Evolutionary conservation across 805 yeast genomes (phyloP).

Genomic region (Nadsonia fulvescens): DNA sequence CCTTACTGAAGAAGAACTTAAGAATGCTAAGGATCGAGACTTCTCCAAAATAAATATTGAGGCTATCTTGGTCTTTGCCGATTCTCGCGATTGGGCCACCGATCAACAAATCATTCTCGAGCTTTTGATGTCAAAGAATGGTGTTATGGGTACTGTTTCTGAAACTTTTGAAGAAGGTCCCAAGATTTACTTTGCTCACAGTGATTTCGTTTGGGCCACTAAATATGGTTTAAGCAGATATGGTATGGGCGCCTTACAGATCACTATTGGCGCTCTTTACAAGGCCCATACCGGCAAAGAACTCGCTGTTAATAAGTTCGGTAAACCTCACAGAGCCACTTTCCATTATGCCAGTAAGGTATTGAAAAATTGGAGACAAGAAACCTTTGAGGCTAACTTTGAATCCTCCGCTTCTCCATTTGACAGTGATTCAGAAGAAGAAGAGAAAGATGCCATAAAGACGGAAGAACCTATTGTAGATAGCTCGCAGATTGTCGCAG

Average conservation of each 20-base stretch:
- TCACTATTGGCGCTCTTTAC: constrained; percentile 69
- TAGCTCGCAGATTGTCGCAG: constrained; percentile 10
- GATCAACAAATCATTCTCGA: constrained; percentile 83
- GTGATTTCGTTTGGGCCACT: constrained; percentile 88
- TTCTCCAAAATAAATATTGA: constrained; percentile 52
- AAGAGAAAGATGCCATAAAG: constrained; percentile 20
- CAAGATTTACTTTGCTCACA: constrained; percentile 71
- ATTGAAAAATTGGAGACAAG: constrained; percentile 59
- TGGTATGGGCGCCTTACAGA: constrained; percentile 91
- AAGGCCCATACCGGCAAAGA: constrained; percentile 73
- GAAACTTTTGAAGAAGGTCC: constrained; percentile 63
- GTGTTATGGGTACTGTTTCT: constrained; percentile 70
- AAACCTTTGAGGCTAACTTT: constrained; percentile 56
- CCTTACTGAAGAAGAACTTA: constrained; percentile 51
- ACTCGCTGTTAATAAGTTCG: constrained; percentile 64
- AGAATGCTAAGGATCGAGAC: constrained; percentile 35
- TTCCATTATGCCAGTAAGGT: constrained; percentile 71
- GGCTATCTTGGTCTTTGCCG: constrained; percentile 79
- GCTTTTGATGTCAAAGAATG: constrained; percentile 53
- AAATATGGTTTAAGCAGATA: constrained; percentile 66
- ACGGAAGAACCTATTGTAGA: constrained; percentile 1
- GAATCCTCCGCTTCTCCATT: constrained; percentile 19
- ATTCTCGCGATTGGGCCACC: constrained; percentile 83
- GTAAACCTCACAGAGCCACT: constrained; percentile 80
- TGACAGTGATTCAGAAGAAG: constrained; percentile 18